Conservation (phyloP, 495 filamentous ascomycete species). For the Tetracladium marchalianum region DNA sequence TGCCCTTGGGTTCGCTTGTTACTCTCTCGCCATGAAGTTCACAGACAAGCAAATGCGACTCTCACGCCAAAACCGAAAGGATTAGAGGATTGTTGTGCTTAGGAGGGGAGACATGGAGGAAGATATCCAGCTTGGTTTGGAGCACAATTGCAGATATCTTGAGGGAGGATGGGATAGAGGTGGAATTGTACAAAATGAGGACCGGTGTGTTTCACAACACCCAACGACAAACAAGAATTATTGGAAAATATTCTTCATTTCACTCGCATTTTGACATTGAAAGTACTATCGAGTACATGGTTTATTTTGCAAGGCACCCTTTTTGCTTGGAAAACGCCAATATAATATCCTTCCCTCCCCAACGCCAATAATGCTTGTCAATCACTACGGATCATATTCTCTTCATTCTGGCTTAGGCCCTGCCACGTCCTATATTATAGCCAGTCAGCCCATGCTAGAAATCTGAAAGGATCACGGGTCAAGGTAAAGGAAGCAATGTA, state of each 20-base stretch:
- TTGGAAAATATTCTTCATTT: no score
- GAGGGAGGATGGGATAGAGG: not conserved
- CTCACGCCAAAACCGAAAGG: conserved; percentile 21
- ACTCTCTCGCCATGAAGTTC: conserved; percentile 74
- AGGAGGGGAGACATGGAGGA: not conserved
- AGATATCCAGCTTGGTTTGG: not conserved
- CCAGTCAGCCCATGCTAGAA: no score
- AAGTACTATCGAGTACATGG: no score
- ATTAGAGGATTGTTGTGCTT: conserved; percentile 4
- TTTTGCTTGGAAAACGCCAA: no score
- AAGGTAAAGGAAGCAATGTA: no score
- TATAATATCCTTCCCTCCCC: not conserved
- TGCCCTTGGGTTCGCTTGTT: conserved; percentile 56
- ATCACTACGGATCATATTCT: not conserved
- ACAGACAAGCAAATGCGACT: conserved; percentile 89
- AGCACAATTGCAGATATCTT: not conserved
- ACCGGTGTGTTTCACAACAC: conserved; percentile 6
- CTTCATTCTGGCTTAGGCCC: conserved; percentile 73
- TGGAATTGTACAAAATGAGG: conserved; percentile 13
- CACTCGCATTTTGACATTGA: no score
- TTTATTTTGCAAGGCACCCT: no score
- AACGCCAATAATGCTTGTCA: conserved; percentile 17
- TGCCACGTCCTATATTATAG: conserved; percentile 53
- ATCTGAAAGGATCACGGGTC: no score
- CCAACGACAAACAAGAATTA: no score